Evolutionary conservation across 805 yeast genomes (phyloP), one percentile per base, ranked within the genome.

Genomic region (Schizosaccharomyces osmophilus): DNA sequence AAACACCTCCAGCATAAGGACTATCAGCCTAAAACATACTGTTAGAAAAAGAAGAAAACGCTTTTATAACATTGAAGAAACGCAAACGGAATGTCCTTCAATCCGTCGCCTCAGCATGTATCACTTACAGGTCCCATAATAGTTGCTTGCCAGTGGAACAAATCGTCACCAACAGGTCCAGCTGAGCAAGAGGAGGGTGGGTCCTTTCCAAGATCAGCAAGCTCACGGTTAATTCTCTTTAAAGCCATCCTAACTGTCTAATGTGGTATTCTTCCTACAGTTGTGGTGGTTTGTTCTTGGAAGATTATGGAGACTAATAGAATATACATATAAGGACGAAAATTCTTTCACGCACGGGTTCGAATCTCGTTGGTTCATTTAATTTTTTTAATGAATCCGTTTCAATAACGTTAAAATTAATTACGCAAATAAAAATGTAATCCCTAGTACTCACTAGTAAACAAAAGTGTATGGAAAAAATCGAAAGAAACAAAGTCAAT

Each of bases 141-240:
- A 55, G 97, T 89, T 54, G 97, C 98, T 76, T 93, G 97, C 98
- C 98, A 93, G 78, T 90, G 97, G 77, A 85, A 93, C 11, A 59
- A 48, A 26, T 59, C 61, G 41, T 59, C 61, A 59, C 97, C 97
- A 58, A 87, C 93, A 68, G 98, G 98, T 54, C 98, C 98, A 11
- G 98, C 98, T 29, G 97, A 88, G 75, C 97, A 93, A 58, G 96
- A 89, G 65, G 97, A 85, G 69, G 97, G 97, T 65, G 98, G 98
- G 73, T 90, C 98, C 79, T 95, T 87, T 73, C 96, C 96, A 71
- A 90, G 79, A 74, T 93, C 98, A 69, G 84, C 83, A 69, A 93
- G 80, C 77, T 90, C 98, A 77, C 90, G 90, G 76, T 87, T 85
- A 70, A 90, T 87, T 80, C 98, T 88, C 77, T 93, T 93, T 69